These are phyloP conservation scores for Stereocaulon alpinum DNA, from an alignment of 495 filamentous ascomycete genomes.

Conservation along the genomic window DNA sequence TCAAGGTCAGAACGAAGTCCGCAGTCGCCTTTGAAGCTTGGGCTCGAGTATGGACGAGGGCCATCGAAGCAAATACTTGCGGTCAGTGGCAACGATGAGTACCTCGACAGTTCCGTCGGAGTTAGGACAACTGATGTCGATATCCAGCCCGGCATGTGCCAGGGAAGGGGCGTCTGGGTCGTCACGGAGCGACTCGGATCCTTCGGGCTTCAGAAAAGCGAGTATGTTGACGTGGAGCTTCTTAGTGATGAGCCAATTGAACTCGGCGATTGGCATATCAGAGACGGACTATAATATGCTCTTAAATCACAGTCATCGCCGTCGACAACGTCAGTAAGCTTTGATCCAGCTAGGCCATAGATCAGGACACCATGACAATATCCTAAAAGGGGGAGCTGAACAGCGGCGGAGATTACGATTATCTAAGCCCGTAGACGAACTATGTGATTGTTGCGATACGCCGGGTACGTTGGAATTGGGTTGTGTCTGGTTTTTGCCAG, in stretches of 20 bases:
- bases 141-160: constrained; percentile 45
- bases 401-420: not conserved
- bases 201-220: constrained; percentile 38
- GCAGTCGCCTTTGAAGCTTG: constrained; percentile 50
- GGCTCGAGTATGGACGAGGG: constrained; percentile 57
- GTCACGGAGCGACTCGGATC: constrained; percentile 66
- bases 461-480: not conserved
- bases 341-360: not conserved
- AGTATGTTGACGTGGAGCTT: constrained; percentile 54
- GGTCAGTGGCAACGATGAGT: constrained; percentile 51
- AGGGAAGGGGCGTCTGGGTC: constrained; percentile 54
- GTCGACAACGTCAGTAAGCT: not conserved
- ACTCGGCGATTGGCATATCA: constrained; percentile 42
- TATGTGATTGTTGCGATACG: not conserved
- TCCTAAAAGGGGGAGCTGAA: not conserved
- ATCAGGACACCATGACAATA: not conserved
- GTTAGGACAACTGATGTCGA: constrained; percentile 63
- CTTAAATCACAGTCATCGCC: not conserved
- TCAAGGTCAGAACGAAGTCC: constrained; percentile 27
- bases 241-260: constrained; percentile 56
- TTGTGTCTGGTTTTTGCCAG: not conserved
- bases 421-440: not conserved
- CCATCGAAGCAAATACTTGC: constrained; percentile 53
- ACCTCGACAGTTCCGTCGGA: constrained; percentile 56
- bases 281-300: not conserved